Evolutionary conservation across 1,139 yeast species (phyloP).

Genomic region (Sugiyamaella grinbergsii): DNA sequence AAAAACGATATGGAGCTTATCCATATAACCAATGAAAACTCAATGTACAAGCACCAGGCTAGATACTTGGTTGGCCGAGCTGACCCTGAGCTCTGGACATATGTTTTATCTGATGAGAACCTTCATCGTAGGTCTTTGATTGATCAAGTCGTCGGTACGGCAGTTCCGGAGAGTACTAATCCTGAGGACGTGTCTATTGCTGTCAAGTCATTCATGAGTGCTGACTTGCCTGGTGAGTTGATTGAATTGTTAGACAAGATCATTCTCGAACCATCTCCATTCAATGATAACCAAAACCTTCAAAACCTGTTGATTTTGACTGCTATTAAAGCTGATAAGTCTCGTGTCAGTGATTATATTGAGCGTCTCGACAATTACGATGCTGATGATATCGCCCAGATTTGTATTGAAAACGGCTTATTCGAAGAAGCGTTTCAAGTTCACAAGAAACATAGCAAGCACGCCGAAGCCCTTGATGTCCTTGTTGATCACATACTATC

Average conservation of each 20-base stretch:
- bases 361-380: constrained; percentile 91
- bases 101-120: constrained; percentile 74
- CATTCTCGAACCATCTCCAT: constrained; percentile 94
- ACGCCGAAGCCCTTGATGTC: constrained; percentile 81
- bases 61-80: constrained; percentile 87
- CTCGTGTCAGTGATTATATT: constrained; percentile 79
- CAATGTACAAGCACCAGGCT: constrained; percentile 98
- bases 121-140: constrained; percentile 85
- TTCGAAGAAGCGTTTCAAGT: constrained; percentile 94
- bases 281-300: constrained; percentile 89
- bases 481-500: constrained; percentile 92
- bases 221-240: constrained; percentile 87
- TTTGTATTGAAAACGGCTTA: constrained; percentile 85
- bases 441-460: constrained; percentile 79
- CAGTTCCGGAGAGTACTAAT: constrained; percentile 91
- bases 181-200: constrained; percentile 97
- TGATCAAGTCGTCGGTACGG: constrained; percentile 94
- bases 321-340: constrained; percentile 91
- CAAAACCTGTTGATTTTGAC: constrained; percentile 92
- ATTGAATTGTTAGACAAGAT: constrained; percentile 94
- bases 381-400: constrained; percentile 90
- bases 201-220: constrained; percentile 96
- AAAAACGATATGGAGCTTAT: constrained; percentile 85
- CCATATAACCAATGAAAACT: constrained; percentile 90
- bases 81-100: constrained; percentile 77